These are phyloP conservation scores for Crithidia expoeki DNA, from an alignment of 208 protist genomes.

Conservation along the genomic window DNA sequence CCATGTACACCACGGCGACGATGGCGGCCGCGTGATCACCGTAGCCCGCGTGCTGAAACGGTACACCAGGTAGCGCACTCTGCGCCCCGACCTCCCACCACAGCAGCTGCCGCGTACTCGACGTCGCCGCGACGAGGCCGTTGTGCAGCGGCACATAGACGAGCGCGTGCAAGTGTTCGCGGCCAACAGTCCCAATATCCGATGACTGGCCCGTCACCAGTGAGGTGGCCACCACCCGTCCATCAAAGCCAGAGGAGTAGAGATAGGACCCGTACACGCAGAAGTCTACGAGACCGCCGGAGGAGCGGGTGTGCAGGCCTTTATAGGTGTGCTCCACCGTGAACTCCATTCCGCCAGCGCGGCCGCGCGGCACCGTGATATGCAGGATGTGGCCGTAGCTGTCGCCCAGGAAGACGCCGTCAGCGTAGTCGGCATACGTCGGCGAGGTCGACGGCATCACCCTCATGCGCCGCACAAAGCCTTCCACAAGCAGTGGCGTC, in stretches of 20 bases:
- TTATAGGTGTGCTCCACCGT: constrained; percentile 35
- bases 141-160: constrained; percentile 21
- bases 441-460: constrained; percentile 40
- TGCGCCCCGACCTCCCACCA: constrained; percentile 66
- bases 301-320: constrained; percentile 43
- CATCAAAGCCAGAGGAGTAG: constrained; percentile 73
- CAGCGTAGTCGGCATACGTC: constrained; percentile 29
- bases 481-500: constrained; percentile 41
- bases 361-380: constrained; percentile 44
- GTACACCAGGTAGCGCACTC: constrained; percentile 36
- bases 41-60: constrained; percentile 39
- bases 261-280: constrained; percentile 44
- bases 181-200: constrained; percentile 12
- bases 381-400: constrained; percentile 59
- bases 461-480: constrained; percentile 46
- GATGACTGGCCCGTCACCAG: constrained; percentile 41
- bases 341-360: constrained; percentile 34
- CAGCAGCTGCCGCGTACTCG: constrained; percentile 35
- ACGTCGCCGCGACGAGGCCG: constrained; percentile 41
- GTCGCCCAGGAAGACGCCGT: constrained; percentile 53
- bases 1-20: constrained; percentile 59
- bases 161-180: constrained; percentile 31
- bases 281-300: constrained; percentile 75
- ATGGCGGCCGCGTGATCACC: constrained; percentile 41
- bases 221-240: constrained; percentile 46